Conservation (phyloP, 1,284 basidiomycete genomes). For the Leccinum subfulvum region DNA sequence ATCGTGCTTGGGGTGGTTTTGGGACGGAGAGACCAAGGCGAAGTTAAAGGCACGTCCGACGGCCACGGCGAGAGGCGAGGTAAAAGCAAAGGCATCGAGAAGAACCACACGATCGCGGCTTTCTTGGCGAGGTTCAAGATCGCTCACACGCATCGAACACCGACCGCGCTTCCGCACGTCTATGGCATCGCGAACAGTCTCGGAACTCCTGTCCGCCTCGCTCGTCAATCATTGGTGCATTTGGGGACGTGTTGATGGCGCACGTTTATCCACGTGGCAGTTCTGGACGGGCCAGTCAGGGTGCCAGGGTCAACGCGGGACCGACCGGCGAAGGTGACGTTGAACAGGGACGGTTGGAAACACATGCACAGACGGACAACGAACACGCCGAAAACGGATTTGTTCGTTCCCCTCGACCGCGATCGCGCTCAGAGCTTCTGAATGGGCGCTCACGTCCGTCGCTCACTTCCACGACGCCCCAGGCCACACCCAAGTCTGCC, state of each 20-base stretch:
- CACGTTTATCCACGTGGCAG: conserved; percentile 7
- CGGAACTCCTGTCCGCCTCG: conserved; percentile 20
- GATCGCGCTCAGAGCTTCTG: background rate
- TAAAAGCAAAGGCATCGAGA: conserved; percentile 15
- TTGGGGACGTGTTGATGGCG: conserved; percentile 42
- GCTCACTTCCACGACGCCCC: background rate
- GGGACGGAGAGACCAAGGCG: conserved; percentile 32
- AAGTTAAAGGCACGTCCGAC: background rate
- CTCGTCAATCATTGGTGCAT: conserved; percentile 40
- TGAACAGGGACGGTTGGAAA: conserved; percentile 12
- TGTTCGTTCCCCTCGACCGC: background rate
- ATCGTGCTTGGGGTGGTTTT: conserved; percentile 91
- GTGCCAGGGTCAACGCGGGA: background rate
- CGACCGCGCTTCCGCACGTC: background rate
- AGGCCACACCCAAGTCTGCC: background rate
- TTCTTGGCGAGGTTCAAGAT: background rate
- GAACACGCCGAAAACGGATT: background rate
- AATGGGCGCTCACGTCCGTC: background rate
- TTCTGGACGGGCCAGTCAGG: background rate
- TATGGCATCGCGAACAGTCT: conserved; percentile 4
- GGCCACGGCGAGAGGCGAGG: conserved; percentile 2
- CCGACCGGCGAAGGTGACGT: conserved; percentile 5
- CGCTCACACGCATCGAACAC: background rate
- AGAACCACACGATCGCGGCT: background rate
- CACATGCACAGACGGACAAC: conserved; percentile 9